Base-by-base conservation (phyloP, 257 asterid genomes). In the Petunia axillaris region DNA sequence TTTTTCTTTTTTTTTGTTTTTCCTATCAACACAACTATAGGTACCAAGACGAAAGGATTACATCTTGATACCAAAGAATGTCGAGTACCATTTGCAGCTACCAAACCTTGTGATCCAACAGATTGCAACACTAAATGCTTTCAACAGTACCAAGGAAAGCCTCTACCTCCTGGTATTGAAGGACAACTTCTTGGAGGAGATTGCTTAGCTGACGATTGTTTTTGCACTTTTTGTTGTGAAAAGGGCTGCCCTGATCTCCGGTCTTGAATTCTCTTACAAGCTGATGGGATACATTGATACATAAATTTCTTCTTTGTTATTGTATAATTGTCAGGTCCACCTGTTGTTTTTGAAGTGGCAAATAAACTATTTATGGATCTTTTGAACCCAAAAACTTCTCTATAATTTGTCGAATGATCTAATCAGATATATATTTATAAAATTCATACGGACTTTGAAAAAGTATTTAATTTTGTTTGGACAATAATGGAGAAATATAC, bases 71-170 rank as follows among this genome's bases (percentile, higher is more conserved):
- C 6, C 8, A 25, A 16, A 16, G 39, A n/a, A 44, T 68, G 76
- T 25, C 57, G 43, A 16, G 2, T 68, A n/a, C 38, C 76, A 37
- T 16, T 43, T 46, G n/a, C 35, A 8, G 58, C 44, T 10, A 6
- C 41, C 9, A 53, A 44, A 68, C 76, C 76, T 44, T 68, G 76
- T 68, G 57, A 68, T 6, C 46, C 76, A 68, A 44, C 2, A 41
- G 10, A 4, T 4, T 68, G 76, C 58, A 16, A 16, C 25, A 9
- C 38, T n/a, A 38, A 43, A 44, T 68, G 76, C 57, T 4, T 25
- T 14, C 57, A 43, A 68, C 57, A 44, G 40, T 68, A 9, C 13
- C n/a, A 4, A 68, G 40, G 5, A 44, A 44, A 43, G 39, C 40
- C 76, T 8, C 2, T 14, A 44, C 76, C 76, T 16, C 57, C 57